A percentile compares a stretch with the other conserved stretches of the same genome.
Conservation (phyloP, 1,139 yeast species). For the Geotrichum carabidarum region DNA sequence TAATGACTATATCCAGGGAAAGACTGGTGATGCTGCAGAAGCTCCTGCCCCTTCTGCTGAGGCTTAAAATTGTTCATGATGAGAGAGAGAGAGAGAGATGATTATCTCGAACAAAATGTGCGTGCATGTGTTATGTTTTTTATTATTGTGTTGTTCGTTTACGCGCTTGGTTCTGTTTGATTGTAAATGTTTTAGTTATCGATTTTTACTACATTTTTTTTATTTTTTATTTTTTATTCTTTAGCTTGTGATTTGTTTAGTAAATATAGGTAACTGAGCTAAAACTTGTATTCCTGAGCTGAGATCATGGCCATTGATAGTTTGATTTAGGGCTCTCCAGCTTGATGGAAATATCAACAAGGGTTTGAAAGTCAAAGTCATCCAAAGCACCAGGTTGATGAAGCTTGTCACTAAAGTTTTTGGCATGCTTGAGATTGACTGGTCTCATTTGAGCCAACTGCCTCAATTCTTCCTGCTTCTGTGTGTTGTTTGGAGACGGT, state of each 20-base stretch:
- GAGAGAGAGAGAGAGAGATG: not conserved
- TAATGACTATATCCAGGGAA: constrained; percentile 34
- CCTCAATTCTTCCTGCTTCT: not conserved
- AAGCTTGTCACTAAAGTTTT: not conserved
- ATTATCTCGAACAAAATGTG: not conserved
- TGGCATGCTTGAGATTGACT: not conserved
- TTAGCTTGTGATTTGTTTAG: no score
- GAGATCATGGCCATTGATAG: no score
- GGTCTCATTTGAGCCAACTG: not conserved
- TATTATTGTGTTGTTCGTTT: not conserved
- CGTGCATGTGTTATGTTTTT: not conserved
- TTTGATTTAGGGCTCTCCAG: not conserved
- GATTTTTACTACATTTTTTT: not conserved
- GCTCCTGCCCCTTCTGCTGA: constrained; percentile 16
- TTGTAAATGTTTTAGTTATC: not conserved
- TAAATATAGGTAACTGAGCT: no score
- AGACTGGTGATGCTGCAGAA: constrained; percentile 13
- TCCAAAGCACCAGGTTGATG: not conserved
- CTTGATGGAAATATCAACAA: not conserved
- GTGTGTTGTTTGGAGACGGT: no score
- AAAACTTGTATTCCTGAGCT: no score
- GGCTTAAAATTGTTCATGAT: not conserved
- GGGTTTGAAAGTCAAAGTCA: not conserved
- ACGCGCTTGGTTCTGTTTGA: not conserved
- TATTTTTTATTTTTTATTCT: no score